These are phyloP conservation scores for Gaeumannomyces sp. DNA, from an alignment of 2,329 filamentous ascomycete genomes.

Conservation along the genomic window DNA sequence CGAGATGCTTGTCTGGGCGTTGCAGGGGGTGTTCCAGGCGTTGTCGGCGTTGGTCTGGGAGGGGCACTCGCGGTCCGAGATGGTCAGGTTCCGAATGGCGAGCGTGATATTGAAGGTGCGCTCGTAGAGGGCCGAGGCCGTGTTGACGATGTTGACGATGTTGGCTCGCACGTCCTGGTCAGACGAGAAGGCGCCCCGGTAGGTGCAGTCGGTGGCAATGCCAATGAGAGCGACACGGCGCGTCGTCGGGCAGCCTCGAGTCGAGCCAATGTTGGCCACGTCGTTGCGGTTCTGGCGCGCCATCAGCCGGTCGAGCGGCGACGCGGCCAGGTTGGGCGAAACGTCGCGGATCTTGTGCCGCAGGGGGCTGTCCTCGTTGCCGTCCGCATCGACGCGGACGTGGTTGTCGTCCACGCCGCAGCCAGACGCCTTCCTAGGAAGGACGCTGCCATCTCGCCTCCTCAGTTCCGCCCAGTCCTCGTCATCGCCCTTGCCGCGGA, in stretches of 20 bases:
- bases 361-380: slow-evolving; percentile 56
- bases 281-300: slow-evolving; percentile 28
- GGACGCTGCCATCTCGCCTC: slow-evolving; percentile 31
- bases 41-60: slow-evolving; percentile 54
- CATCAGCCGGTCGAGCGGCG: slow-evolving; percentile 10
- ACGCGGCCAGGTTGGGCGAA: neutral
- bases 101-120: slow-evolving; percentile 90
- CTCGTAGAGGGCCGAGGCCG: slow-evolving; percentile 83
- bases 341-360: slow-evolving; percentile 4
- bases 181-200: slow-evolving; percentile 65
- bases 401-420: slow-evolving; percentile 19
- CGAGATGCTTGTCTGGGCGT: slow-evolving; percentile 55
- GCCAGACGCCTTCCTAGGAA: slow-evolving; percentile 19
- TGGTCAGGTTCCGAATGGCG: slow-evolving; percentile 77
- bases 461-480: slow-evolving; percentile 37
- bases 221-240: slow-evolving; percentile 87
- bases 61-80: slow-evolving; percentile 69
- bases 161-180: slow-evolving; percentile 61
- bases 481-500: slow-evolving; percentile 43
- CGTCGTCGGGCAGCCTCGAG: slow-evolving; percentile 77
- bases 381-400: slow-evolving; percentile 51
- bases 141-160: slow-evolving; percentile 77
- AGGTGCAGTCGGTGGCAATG: slow-evolving; percentile 88
- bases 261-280: slow-evolving; percentile 78
- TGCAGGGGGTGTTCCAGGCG: slow-evolving; percentile 80